Conservation (phyloP, 1,139 yeast species). For the Lodderomyces orthopsilosis region DNA sequence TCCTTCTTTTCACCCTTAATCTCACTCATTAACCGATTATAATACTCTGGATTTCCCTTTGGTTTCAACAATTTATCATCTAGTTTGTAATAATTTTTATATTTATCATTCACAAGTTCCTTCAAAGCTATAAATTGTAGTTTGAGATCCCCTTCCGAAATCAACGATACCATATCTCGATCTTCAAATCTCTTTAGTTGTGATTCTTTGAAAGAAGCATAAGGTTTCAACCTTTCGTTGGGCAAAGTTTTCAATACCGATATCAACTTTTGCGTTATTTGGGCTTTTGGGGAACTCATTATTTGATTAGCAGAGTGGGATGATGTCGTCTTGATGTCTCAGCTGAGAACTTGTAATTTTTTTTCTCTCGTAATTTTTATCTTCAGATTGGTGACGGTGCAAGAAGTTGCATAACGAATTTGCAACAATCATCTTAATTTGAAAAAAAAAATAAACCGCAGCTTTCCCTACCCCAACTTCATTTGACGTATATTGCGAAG, state of each 20-base stretch:
- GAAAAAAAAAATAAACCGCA: too few species aligned
- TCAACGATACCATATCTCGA: conserved; percentile 21
- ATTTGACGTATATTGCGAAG: too few species aligned
- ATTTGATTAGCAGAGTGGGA: neutral
- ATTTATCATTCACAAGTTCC: conserved; percentile 59
- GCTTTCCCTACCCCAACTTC: too few species aligned
- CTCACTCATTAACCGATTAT: conserved; percentile 66
- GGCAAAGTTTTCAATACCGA: conserved; percentile 50
- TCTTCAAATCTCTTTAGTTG: conserved; percentile 53
- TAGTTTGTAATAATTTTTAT: conserved; percentile 58
- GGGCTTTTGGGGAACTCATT: conserved; percentile 13
- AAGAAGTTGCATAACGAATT: too few species aligned
- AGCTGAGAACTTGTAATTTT: too few species aligned
- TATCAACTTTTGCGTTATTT: conserved; percentile 35
- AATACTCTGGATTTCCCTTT: conserved; percentile 80
- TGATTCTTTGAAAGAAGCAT: conserved; percentile 63
- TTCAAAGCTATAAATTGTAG: conserved; percentile 61
- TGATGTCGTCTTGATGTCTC: too few species aligned
- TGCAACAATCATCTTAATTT: too few species aligned
- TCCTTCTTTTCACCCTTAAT: conserved; percentile 74
- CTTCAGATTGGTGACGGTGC: too few species aligned
- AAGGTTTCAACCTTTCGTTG: conserved; percentile 62
- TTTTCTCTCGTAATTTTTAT: too few species aligned
- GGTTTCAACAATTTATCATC: conserved; percentile 71
- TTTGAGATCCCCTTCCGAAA: conserved; percentile 47